Percentiles rank a stretch among this genome's conserved stretches.
Evolutionary conservation across 331 rosid genomes (phyloP).

Genomic region (Quercus lobata): DNA sequence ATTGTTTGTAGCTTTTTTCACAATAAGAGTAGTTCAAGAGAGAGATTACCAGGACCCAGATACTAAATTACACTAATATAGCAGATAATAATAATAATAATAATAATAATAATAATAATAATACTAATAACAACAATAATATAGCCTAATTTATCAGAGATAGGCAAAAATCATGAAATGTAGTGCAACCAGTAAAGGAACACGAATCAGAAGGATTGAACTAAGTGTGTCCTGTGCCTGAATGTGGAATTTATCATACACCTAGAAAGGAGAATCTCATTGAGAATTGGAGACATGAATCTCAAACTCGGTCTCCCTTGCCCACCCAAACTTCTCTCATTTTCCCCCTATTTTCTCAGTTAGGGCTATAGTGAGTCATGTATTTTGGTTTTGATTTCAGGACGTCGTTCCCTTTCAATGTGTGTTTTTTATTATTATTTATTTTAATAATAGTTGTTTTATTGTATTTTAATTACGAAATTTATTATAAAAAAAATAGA

Average conservation of each 20-base stretch:
- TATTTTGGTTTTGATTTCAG: too few relatives aligned
- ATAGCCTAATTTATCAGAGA: slow-evolving; percentile 9
- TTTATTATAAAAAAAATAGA: too few relatives aligned
- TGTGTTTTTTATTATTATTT: too few relatives aligned
- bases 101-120: too few relatives aligned
- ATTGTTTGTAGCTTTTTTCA: background rate
- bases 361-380: too few relatives aligned
- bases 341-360: too few relatives aligned
- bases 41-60: slow-evolving; percentile 50
- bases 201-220: slow-evolving; percentile 94
- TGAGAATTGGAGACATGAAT: slow-evolving; percentile 89
- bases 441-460: too few relatives aligned
- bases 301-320: background rate
- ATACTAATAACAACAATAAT: background rate
- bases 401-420: too few relatives aligned
- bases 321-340: too few relatives aligned
- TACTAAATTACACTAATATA: slow-evolving; percentile 12
- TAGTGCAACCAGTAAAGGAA: slow-evolving; percentile 89
- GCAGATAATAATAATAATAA: background rate
- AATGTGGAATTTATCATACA: slow-evolving; percentile 87
- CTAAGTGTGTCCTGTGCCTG: slow-evolving; percentile 86
- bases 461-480: too few relatives aligned
- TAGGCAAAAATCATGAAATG: slow-evolving; percentile 65
- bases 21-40: background rate
- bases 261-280: slow-evolving; percentile 67